phyloP scores from a whole-genome alignment of 2,329 filamentous ascomycete species.

The Cercospora beticola region DNA sequence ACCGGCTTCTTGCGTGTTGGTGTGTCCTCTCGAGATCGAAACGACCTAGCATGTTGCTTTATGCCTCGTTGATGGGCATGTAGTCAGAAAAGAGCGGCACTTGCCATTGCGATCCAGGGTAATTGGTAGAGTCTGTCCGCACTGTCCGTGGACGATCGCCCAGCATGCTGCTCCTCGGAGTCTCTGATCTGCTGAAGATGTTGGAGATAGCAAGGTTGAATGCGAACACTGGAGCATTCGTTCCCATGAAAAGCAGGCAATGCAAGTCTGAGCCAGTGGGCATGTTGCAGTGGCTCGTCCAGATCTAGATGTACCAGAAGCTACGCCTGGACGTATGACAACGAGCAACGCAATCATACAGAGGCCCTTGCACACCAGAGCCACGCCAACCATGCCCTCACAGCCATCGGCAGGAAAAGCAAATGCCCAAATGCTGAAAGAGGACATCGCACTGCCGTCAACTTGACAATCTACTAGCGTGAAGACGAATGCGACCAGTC shows the following conservation, averaged over 20 bases:
- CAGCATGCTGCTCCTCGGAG: not conserved
- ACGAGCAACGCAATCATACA: not conserved
- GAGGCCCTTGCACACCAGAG: not conserved
- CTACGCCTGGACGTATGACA: not conserved
- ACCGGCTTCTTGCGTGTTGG: not conserved
- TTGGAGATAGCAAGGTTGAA: not conserved
- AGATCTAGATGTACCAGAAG: not conserved
- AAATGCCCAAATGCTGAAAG: not conserved
- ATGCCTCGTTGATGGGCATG: not conserved
- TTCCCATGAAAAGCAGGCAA: not conserved
- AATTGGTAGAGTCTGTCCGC: not conserved
- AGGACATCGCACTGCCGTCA: not conserved
- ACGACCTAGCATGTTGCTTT: not conserved
- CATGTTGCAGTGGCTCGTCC: not conserved
- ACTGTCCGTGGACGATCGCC: not conserved
- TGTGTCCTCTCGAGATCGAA: not conserved
- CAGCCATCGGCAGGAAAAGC: not conserved
- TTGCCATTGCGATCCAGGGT: not conserved
- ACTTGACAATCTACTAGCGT: slow-evolving; percentile 4
- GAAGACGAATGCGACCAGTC: not conserved
- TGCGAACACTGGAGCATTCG: not conserved
- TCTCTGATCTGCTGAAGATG: not conserved
- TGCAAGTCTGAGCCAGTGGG: not conserved
- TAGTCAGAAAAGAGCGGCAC: not conserved
- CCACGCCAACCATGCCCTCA: not conserved